phyloP scores from a whole-genome alignment of 2,329 filamentous ascomycete species.

The Paraphaeosphaeria sporulosa region DNA sequence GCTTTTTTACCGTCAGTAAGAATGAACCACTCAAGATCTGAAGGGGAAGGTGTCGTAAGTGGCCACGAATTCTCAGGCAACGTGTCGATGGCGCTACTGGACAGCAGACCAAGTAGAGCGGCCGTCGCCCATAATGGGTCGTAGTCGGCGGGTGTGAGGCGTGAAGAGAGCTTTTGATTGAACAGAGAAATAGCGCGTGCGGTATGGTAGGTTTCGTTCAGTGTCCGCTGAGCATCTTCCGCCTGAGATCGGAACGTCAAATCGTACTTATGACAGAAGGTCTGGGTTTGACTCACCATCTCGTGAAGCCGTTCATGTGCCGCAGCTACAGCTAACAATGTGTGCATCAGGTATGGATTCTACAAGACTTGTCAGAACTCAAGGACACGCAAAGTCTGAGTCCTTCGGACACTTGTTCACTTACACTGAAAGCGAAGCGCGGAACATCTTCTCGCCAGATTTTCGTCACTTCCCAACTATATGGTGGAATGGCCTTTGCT shows the following conservation, averaged over 20 bases:
- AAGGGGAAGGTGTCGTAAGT: conserved; percentile 47
- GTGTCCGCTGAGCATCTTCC: not conserved
- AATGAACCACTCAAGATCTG: conserved; percentile 64
- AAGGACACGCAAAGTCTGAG: not conserved
- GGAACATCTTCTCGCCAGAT: not conserved
- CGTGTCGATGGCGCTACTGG: conserved; percentile 52
- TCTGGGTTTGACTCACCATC: conserved; percentile 18
- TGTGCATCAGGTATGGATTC: conserved; percentile 61
- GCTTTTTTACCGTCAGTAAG: conserved; percentile 62
- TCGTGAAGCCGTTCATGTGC: conserved; percentile 58
- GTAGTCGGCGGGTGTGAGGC: conserved; percentile 47
- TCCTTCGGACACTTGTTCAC: not conserved
- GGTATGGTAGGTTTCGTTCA: conserved; percentile 54
- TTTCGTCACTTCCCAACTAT: not conserved
- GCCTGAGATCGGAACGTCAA: not conserved
- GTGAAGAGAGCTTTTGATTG: conserved; percentile 48
- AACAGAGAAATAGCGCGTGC: conserved; percentile 56
- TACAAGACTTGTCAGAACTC: conserved; percentile 17
- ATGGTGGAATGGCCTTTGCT: not conserved
- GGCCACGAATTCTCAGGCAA: conserved; percentile 62
- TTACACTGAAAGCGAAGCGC: not conserved
- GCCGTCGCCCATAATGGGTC: conserved; percentile 54
- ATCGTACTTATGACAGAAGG: not conserved
- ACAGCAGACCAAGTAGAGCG: conserved; percentile 53
- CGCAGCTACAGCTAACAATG: conserved; percentile 58